These are phyloP conservation scores for Trichoderma aggressivum DNA, from an alignment of 2,329 filamentous ascomycete genomes.

Conservation along the genomic window DNA sequence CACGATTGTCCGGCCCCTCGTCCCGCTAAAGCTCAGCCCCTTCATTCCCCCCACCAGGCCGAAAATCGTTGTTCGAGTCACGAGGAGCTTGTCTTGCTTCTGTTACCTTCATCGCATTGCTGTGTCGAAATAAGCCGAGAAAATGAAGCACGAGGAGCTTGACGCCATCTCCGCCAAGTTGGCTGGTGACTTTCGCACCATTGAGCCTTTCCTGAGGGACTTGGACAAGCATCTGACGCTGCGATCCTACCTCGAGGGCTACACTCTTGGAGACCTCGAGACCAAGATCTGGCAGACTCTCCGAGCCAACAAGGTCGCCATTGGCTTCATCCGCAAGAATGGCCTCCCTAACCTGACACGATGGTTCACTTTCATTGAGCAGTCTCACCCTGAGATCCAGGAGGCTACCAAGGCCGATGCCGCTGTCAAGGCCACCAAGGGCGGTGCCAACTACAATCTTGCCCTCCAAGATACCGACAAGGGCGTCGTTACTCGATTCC, in stretches of 20 bases:
- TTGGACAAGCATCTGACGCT: slow-evolving; percentile 86
- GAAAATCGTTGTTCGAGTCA: slow-evolving; percentile 28
- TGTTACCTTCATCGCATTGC: background rate
- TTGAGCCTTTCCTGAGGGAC: slow-evolving; percentile 69
- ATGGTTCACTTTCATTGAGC: slow-evolving; percentile 86
- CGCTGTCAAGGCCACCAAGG: slow-evolving; percentile 70
- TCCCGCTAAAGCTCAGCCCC: slow-evolving; percentile 21
- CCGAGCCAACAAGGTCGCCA: slow-evolving; percentile 78
- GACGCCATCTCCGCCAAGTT: slow-evolving; percentile 49
- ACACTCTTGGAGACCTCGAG: slow-evolving; percentile 73
- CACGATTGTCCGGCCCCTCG: slow-evolving; percentile 15
- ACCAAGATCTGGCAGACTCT: slow-evolving; percentile 79
- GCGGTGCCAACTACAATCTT: slow-evolving; percentile 85
- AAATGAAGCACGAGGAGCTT: slow-evolving; percentile 58
- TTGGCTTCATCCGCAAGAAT: slow-evolving; percentile 76
- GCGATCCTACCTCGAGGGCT: slow-evolving; percentile 81
- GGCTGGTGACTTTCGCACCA: slow-evolving; percentile 72
- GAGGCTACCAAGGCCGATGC: slow-evolving; percentile 67
- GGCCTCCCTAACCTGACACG: slow-evolving; percentile 72
- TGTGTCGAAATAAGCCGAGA: slow-evolving; percentile 22
- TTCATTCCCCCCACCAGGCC: slow-evolving; percentile 25
- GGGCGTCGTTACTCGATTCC: slow-evolving; percentile 87
- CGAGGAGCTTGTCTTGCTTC: slow-evolving; percentile 15
- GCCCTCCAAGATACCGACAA: slow-evolving; percentile 79
- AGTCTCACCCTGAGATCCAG: slow-evolving; percentile 73